Conservation (phyloP, 1,284 basidiomycete genomes). For the Phellinidium pouzarii region DNA sequence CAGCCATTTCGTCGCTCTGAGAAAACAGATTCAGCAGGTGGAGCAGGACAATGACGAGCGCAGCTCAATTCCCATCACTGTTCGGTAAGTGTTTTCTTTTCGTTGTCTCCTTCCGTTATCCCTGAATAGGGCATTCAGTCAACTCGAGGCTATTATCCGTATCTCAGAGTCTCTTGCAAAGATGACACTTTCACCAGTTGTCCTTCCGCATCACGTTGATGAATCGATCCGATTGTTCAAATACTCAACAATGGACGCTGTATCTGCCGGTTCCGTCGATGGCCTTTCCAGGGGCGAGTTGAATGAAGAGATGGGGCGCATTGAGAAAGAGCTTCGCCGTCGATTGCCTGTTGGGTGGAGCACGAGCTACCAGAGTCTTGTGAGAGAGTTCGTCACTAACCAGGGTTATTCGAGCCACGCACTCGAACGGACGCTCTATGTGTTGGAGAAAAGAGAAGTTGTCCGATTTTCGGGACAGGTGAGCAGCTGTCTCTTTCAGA, state of each 20-base stretch:
- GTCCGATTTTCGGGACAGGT: conserved; percentile 83
- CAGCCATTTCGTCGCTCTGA: conserved; percentile 92
- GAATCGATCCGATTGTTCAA: conserved; percentile 98
- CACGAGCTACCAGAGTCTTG: conserved; percentile 89
- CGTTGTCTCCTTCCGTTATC: not conserved
- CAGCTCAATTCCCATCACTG: conserved; percentile 96
- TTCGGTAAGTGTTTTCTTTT: conserved; percentile 55
- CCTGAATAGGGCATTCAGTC: conserved; percentile 43
- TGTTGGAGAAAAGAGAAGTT: conserved; percentile 94
- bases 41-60: conserved; percentile 97
- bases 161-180: conserved; percentile 97
- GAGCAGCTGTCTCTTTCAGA: conserved; percentile 23
- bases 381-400: conserved; percentile 92
- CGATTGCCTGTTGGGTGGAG: conserved; percentile 95
- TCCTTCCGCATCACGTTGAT: conserved; percentile 92
- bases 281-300: conserved; percentile 90
- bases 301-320: conserved; percentile 89
- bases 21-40: conserved; percentile 94
- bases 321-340: conserved; percentile 87
- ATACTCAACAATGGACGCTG: conserved; percentile 98
- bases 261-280: conserved; percentile 87
- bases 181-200: conserved; percentile 82
- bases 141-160: conserved; percentile 98
- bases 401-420: conserved; percentile 91
- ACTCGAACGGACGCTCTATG: conserved; percentile 85